These are phyloP conservation scores for Trapa incisa DNA, from an alignment of 345 rosid genomes.

Conservation along the genomic window DNA sequence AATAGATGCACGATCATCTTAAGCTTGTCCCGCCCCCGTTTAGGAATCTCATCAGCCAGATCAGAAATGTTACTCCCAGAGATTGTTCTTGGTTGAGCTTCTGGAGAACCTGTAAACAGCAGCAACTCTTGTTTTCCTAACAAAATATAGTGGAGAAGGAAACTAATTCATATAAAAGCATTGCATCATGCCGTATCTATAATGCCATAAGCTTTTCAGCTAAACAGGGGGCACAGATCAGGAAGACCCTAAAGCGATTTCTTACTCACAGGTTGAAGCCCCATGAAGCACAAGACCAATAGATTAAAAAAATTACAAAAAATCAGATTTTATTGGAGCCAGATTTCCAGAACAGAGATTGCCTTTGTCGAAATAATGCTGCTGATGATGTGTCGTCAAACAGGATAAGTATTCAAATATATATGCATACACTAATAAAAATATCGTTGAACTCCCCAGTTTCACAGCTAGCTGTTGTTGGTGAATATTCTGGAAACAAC, in stretches of 20 bases:
- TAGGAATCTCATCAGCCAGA: conserved; percentile 31
- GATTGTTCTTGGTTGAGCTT: conserved; percentile 10
- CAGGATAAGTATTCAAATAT: background rate
- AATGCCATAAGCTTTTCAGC: too few relatives aligned
- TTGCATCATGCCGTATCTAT: background rate
- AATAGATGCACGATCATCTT: conserved; percentile 50
- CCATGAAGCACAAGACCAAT: background rate
- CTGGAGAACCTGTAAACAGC: conserved; percentile 30
- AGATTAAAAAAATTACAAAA: background rate
- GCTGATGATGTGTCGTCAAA: background rate
- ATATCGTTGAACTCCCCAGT: background rate
- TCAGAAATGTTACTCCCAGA: conserved; percentile 8
- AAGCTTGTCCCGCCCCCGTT: conserved; percentile 66
- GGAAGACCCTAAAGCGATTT: background rate
- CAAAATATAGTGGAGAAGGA: background rate
- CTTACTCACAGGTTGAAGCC: background rate
- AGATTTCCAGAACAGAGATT: background rate
- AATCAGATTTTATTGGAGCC: background rate
- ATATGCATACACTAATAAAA: background rate
- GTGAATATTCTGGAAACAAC: conserved; percentile 37
- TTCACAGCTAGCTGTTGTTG: conserved; percentile 7
- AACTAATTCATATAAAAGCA: background rate
- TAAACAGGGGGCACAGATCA: too few relatives aligned
- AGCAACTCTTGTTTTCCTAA: conserved; percentile 2
- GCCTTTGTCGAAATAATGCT: background rate